phyloP scores from a whole-genome alignment of 805 yeast species.

The Metschnikowia gruessii region DNA sequence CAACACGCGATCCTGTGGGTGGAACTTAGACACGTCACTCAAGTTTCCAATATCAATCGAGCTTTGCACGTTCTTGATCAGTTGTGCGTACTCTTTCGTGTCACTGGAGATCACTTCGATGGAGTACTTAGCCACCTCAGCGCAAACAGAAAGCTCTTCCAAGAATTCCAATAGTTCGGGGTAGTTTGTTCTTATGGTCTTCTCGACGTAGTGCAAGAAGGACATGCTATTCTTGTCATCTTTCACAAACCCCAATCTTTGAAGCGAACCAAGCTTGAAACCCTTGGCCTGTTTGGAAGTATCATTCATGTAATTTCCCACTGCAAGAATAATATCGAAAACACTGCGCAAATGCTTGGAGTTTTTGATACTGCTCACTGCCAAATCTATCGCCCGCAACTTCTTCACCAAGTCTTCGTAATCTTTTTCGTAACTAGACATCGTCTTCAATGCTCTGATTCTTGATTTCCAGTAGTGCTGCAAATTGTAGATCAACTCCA shows the following conservation, averaged over 20 bases:
- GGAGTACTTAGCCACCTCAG: conserved; percentile 56
- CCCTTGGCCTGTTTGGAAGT: conserved; percentile 65
- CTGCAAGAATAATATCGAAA: conserved; percentile 62
- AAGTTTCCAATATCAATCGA: conserved; percentile 62
- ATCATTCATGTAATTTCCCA: conserved; percentile 82
- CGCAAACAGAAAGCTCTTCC: conserved; percentile 53
- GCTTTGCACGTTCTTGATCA: conserved; percentile 49
- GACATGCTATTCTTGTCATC: conserved; percentile 67
- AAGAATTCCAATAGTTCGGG: conserved; percentile 62
- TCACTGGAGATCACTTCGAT: conserved; percentile 62
- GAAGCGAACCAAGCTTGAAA: conserved; percentile 65
- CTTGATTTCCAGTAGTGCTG: conserved; percentile 91
- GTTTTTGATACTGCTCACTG: conserved; percentile 49
- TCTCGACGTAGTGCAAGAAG: conserved; percentile 72
- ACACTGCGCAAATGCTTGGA: conserved; percentile 56
- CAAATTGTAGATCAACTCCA: conserved; percentile 79
- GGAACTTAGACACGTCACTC: conserved; percentile 59
- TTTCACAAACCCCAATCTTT: conserved; percentile 67
- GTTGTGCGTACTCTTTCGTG: conserved; percentile 50
- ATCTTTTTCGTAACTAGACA: conserved; percentile 72
- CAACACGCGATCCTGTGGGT: conserved; percentile 63
- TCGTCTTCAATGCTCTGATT: conserved; percentile 73
- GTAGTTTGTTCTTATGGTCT: conserved; percentile 58
- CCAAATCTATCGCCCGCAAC: conserved; percentile 59
- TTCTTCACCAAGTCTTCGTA: conserved; percentile 68